Evolutionary conservation across 106 monocot species (phyloP).

Genomic region (Apostasia shenzhenica): DNA sequence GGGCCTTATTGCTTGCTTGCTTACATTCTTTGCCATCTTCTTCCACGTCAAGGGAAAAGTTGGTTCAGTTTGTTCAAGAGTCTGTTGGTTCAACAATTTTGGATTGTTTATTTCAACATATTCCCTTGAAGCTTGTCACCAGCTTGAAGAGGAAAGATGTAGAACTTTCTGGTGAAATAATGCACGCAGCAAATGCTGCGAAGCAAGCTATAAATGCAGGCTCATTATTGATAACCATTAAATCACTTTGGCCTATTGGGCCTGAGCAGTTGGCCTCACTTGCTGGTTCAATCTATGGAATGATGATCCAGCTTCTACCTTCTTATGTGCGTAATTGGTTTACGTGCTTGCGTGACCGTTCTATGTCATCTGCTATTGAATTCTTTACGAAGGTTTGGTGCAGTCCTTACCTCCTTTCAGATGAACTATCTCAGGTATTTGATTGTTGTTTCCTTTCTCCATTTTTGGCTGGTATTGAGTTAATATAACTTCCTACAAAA

Average conservation of each 20-base stretch:
- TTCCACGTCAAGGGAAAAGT: slow-evolving; percentile 45
- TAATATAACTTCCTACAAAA: too few species aligned
- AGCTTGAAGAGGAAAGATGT: slow-evolving; percentile 65
- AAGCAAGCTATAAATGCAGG: slow-evolving; percentile 43
- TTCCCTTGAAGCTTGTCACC: slow-evolving; percentile 47
- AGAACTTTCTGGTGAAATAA: slow-evolving; percentile 57
- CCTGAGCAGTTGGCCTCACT: slow-evolving; percentile 68
- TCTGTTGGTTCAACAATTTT: slow-evolving; percentile 61
- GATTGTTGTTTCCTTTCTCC: neutral
- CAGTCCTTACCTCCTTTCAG: slow-evolving; percentile 77
- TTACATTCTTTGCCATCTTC: slow-evolving; percentile 62
- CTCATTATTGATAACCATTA: slow-evolving; percentile 40
- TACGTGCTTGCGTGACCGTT: slow-evolving; percentile 74
- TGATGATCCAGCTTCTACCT: slow-evolving; percentile 81
- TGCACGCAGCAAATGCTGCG: slow-evolving; percentile 68
- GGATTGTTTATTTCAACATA: slow-evolving; percentile 86
- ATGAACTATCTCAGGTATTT: slow-evolving; percentile 87
- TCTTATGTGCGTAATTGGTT: slow-evolving; percentile 96
- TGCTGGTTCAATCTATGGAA: slow-evolving; percentile 85
- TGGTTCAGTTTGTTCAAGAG: slow-evolving; percentile 73
- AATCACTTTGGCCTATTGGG: slow-evolving; percentile 74
- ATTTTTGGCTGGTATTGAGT: too few species aligned
- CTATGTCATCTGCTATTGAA: slow-evolving; percentile 64
- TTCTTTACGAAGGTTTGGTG: slow-evolving; percentile 86
- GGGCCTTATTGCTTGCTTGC: slow-evolving; percentile 75